Conservation (phyloP, 306 rosid species). For the Vigna trinervia region DNA sequence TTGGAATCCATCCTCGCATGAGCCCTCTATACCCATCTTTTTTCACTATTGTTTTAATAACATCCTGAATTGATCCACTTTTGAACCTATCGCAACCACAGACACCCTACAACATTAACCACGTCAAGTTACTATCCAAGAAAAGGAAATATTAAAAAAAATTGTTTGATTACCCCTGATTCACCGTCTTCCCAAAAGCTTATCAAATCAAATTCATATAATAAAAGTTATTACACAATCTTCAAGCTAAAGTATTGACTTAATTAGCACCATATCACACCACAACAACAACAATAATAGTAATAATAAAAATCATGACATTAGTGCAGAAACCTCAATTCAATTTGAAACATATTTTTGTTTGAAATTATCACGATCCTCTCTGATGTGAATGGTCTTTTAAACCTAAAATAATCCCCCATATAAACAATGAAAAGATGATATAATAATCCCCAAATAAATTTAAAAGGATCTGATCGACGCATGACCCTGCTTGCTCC, state of each 20-base stretch:
- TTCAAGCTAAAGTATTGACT: slow-evolving; percentile 21
- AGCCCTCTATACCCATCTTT: slow-evolving; percentile 92
- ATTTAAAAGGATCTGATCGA: slow-evolving; percentile 14
- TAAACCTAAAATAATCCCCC: background rate
- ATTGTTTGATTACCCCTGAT: slow-evolving; percentile 2
- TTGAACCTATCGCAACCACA: slow-evolving; percentile 95
- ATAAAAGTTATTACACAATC: slow-evolving; percentile 2
- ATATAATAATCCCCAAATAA: background rate
- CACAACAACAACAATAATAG: background rate
- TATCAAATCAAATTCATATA: slow-evolving; percentile 15
- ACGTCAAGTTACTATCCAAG: slow-evolving; percentile 35
- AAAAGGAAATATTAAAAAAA: background rate
- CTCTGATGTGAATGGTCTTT: background rate
- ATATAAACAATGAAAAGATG: background rate
- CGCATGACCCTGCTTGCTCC: background rate
- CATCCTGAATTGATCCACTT: slow-evolving; percentile 80
- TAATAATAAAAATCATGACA: background rate
- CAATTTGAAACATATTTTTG: background rate
- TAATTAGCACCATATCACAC: background rate
- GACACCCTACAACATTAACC: slow-evolving; percentile 71
- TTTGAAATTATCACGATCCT: background rate
- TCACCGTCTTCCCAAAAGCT: slow-evolving; percentile 10
- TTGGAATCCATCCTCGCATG: slow-evolving; percentile 93
- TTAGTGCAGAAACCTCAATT: background rate
- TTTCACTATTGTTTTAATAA: slow-evolving; percentile 68